Percentiles rank a stretch among this genome's conserved stretches.
phyloP scores from a whole-genome alignment of 768 basidiomycete species.

The Russula ochroleuca region DNA sequence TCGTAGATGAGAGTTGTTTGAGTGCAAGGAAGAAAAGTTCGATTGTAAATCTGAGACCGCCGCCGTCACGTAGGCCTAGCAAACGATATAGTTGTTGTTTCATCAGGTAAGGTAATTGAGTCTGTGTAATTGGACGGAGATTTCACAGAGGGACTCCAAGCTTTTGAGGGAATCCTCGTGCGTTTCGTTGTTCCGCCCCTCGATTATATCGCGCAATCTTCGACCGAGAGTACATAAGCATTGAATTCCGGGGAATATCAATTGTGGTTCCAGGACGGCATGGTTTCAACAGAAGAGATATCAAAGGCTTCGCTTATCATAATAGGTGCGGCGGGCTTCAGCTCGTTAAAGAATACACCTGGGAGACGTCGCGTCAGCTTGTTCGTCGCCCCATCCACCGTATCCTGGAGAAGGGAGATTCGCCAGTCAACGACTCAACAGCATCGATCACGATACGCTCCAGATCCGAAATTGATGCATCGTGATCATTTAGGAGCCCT shows the following conservation, averaged over 20 bases:
- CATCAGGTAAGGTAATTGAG: constrained; percentile 3
- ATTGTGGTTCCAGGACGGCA: neutral
- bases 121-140: neutral
- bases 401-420: constrained; percentile 2
- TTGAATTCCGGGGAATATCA: neutral
- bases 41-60: constrained; percentile 5
- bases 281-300: neutral
- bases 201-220: neutral
- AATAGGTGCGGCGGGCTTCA: neutral
- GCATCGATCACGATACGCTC: neutral
- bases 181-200: neutral
- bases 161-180: neutral
- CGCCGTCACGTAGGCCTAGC: constrained; percentile 9
- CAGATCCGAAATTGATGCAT: neutral
- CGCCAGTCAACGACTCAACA: neutral
- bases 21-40: constrained; percentile 16
- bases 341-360: constrained; percentile 2
- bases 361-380: constrained; percentile 10
- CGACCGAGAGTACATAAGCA: neutral
- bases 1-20: neutral
- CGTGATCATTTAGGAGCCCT: neutral
- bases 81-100: constrained; percentile 13
- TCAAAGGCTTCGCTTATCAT: neutral
- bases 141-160: neutral
- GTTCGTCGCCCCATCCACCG: neutral